phyloP scores from a whole-genome alignment of 2,329 filamentous ascomycete species.

The Monilinia fructigena region DNA sequence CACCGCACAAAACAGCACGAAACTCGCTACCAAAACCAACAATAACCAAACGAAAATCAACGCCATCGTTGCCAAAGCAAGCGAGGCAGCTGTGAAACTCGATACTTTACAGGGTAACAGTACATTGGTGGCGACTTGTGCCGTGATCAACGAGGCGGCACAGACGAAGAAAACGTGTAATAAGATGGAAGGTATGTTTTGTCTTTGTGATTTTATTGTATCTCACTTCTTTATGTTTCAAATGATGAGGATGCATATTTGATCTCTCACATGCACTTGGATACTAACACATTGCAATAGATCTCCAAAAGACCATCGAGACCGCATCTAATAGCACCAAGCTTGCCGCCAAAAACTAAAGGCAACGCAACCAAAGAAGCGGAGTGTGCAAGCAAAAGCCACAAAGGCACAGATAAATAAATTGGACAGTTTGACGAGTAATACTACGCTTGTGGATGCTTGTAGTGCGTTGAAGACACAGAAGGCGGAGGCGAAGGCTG shows the following conservation, averaged over 20 bases:
- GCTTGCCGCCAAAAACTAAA: conserved; percentile 21
- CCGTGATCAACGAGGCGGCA: conserved; percentile 38
- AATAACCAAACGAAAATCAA: conserved; percentile 43
- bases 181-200: conserved; percentile 12
- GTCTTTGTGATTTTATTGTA: too few species aligned
- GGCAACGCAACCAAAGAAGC: conserved; percentile 27
- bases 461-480: conserved; percentile 17
- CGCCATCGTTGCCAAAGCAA: conserved; percentile 43
- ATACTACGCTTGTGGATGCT: conserved; percentile 28
- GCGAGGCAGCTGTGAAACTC: conserved; percentile 38
- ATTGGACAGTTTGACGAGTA: conserved; percentile 23
- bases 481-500: conserved; percentile 1
- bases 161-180: conserved; percentile 24
- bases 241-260: too few species aligned
- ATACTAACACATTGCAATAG: background rate
- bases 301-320: conserved; percentile 27
- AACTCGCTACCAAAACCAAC: conserved; percentile 40
- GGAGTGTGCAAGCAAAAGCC: conserved; percentile 23
- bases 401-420: conserved; percentile 22
- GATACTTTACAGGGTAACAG: conserved; percentile 41
- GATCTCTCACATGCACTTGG: too few species aligned
- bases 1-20: conserved; percentile 42
- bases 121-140: conserved; percentile 42
- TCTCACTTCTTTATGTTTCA: too few species aligned
- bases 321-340: conserved; percentile 26